Conservation (phyloP, 192 early-diverging fungal species). For the Coemansia sp. region DNA sequence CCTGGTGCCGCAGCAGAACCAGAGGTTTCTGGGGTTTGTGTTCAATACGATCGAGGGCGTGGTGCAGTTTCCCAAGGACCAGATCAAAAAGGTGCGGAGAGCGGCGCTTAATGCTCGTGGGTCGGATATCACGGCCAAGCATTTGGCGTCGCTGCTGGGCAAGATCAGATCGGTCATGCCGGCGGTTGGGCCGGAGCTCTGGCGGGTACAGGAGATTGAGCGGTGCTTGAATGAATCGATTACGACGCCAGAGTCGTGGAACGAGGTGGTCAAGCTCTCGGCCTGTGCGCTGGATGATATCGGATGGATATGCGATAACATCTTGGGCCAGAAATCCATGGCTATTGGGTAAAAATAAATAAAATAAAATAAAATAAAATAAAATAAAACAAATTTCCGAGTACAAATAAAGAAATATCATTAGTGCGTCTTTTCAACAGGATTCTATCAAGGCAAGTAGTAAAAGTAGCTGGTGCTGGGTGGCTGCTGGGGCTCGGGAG, state of each 20-base stretch:
- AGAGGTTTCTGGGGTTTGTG: constrained; percentile 50
- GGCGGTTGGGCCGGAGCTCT: constrained; percentile 32
- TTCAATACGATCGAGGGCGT: constrained; percentile 43
- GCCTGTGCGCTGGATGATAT: constrained; percentile 30
- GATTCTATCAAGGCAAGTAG: constrained; percentile 2
- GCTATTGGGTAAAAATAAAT: constrained; percentile 10
- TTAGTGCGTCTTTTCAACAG: not conserved
- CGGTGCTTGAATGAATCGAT: constrained; percentile 28
- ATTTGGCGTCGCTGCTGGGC: constrained; percentile 47
- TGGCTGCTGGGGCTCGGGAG: not conserved
- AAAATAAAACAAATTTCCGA: not conserved
- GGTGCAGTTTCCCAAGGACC: constrained; percentile 44
- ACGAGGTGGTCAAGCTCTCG: constrained; percentile 34
- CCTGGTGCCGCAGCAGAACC: constrained; percentile 51
- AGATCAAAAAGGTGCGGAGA: constrained; percentile 49
- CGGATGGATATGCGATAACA: constrained; percentile 46
- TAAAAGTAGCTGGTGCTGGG: not conserved
- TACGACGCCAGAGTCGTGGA: constrained; percentile 44
- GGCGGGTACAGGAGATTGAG: constrained; percentile 39
- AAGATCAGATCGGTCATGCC: constrained; percentile 50
- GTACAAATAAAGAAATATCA: not conserved
- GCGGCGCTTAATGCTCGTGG: constrained; percentile 36
- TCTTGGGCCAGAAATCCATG: constrained; percentile 36
- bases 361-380: too few relatives aligned
- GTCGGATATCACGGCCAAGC: constrained; percentile 40